Evolutionary conservation across 2,329 filamentous ascomycete species (phyloP), one percentile per base, ranked within the genome.

Genomic region (Nemania diffusa): DNA sequence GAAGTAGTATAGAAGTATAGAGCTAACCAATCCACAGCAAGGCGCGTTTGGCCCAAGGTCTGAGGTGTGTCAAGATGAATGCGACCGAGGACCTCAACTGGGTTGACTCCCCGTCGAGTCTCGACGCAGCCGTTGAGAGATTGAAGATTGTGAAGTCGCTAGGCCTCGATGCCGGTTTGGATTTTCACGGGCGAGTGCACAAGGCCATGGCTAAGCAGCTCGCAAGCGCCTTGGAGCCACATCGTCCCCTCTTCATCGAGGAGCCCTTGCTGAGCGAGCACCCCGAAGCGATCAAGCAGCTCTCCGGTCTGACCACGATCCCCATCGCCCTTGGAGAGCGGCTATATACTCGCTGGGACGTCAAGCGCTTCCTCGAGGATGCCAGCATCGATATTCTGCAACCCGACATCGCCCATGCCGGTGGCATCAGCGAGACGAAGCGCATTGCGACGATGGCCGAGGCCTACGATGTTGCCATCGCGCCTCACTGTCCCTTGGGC

Each of bases 201-300:
- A 91, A 90, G 68, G 90, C 91, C n/a, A 94, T 94, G 91, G 91
- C 91, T 0, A 92, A 92, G 72, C 91, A 94, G 72, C 84, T 94
- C 2, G 90, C 90, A 1, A 85, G 85, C 64, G 83, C 85, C 0
- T 83, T 94, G 0, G 90, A 91, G 68, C 90, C 90, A 0, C 85
- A 92, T 70, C 83, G 83, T 1, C 91, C 91, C 0, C 80, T 94
- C n/a, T 94, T 93, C 76, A 89, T 94, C 50, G 91, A 93, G 75
- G 91, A 93, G 71, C 91, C 91, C 0, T 80, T 93, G 1, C 83
- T 93, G 0, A 90, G 87, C 0, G 91, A 94, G 74, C 89, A 93
- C 65, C 76, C 81, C 42, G 89, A 89, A 60, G 89, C 84, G 0
- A 88, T 92, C 73, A 90, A 88, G 72, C 84, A 87, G 51, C 80